phyloP scores from a whole-genome alignment of 495 filamentous ascomycete species.

The Penicillium riverlandense region DNA sequence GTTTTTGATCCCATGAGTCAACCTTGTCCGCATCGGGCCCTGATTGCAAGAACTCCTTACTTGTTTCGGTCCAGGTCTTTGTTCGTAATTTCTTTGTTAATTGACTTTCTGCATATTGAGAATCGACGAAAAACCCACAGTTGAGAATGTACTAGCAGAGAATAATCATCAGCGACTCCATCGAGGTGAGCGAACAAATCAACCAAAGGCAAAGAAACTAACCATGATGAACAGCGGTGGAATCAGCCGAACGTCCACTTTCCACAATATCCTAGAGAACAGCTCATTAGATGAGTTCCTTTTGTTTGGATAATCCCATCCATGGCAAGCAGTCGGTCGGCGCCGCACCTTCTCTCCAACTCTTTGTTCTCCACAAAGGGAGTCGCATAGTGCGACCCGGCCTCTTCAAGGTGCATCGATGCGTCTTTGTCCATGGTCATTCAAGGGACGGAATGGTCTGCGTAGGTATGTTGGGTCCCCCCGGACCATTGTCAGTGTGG shows the following conservation, averaged over 20 bases:
- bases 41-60: not conserved
- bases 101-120: not conserved
- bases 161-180: not conserved
- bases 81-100: not conserved
- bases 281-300: not conserved
- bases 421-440: not conserved
- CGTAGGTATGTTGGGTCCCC: not conserved
- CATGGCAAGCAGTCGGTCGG: not conserved
- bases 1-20: not conserved
- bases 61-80: slow-evolving; percentile 5
- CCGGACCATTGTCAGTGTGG: not conserved
- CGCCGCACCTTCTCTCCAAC: not conserved
- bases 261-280: slow-evolving; percentile 1
- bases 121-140: not conserved
- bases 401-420: not conserved
- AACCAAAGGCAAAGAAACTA: not conserved
- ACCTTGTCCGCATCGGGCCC: not conserved
- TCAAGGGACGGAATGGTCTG: not conserved
- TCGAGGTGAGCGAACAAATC: not conserved
- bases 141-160: slow-evolving; percentile 2
- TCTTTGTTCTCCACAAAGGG: not conserved
- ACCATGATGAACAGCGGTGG: slow-evolving; percentile 4
- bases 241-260: slow-evolving; percentile 2
- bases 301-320: not conserved
- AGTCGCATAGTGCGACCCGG: not conserved